Base-by-base conservation (phyloP, 1,284 basidiomycete species). In the Meripilus lineatus region DNA sequence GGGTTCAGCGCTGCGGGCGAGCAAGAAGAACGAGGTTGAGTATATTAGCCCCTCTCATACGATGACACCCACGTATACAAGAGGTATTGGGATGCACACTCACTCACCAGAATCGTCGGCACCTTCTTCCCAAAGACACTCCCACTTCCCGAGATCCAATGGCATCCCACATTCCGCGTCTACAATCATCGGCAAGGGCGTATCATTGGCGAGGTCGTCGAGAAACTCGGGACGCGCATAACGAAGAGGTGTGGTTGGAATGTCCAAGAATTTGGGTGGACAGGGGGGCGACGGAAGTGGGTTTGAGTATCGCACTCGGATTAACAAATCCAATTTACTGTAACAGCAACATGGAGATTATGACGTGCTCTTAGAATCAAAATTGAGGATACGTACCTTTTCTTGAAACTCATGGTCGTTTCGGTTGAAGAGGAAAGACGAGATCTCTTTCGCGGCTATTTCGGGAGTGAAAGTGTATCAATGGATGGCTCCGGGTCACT, bases 81-180 rank as follows among this genome's bases (percentile, higher is more conserved):
- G n/a, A 11, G 38, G 17, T 18, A 30, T 6, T 11, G 21, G 25
- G 23, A 39, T 13, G 18, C 21, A 34, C n/a, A 15, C 39, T 18
- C 23, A 64, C 77, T 51, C 46, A 86, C 89, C 72, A 44, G 77
- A 72, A 62, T 87, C 82, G 56, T 84, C 75, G 8, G 71, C 82
- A 37, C 75, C 75, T 36, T 89, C 86, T 42, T 88, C 84, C 89
- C 91, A 92, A 15, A 91, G 66, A 26, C 81, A 86, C 38, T 88
- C 84, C 74, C 82, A 93, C 48, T 76, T 75, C 18, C 87, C 84
- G 38, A 95, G 65, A 59, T 96, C 89, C 18, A 97, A 67, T 0
- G 93, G 92, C 91, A 97, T 94, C 1, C 93, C 93, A 57, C 86
- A 85, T 62, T 97, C 93, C 1, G 89, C 87, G 57, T 97, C 93